Conservation (phyloP, 768 basidiomycete species). For the Hygrophoropsis aurantiaca region DNA sequence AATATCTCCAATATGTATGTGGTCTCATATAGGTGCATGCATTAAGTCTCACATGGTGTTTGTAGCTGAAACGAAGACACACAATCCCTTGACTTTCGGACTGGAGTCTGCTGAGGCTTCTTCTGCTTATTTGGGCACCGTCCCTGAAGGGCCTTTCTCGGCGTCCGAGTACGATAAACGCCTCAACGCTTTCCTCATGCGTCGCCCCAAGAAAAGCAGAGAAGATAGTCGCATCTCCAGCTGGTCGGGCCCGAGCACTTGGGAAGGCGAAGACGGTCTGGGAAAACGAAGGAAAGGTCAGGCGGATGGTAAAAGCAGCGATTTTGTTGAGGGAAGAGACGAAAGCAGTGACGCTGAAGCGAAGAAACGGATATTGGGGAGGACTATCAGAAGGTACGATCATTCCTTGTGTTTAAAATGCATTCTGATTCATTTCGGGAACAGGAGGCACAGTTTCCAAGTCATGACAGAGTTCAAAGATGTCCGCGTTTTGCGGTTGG, state of each 20-base stretch:
- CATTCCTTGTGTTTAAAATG: background rate
- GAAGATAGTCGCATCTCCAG: conserved; percentile 44
- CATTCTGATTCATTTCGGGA: background rate
- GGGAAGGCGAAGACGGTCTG: conserved; percentile 30
- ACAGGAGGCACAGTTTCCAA: conserved; percentile 66
- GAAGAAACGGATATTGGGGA: conserved; percentile 6
- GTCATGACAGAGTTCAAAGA: conserved; percentile 52
- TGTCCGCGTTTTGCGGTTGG: conserved; percentile 48
- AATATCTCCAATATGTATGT: conserved; percentile 66
- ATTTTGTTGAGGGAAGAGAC: conserved; percentile 7
- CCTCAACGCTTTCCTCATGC: conserved; percentile 21
- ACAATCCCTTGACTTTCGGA: conserved; percentile 22
- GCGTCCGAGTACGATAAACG: conserved; percentile 33
- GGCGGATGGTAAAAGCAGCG: conserved; percentile 18
- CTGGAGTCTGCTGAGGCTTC: conserved; percentile 26
- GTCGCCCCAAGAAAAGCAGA: conserved; percentile 2
- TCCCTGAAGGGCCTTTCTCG: conserved; percentile 15
- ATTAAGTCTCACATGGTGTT: background rate
- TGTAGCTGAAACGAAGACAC: conserved; percentile 23
- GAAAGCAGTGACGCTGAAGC: conserved; percentile 9
- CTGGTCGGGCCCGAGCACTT: conserved; percentile 56
- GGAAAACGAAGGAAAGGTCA: conserved; percentile 24
- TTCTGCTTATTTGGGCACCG: background rate
- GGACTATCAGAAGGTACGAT: conserved; percentile 2
- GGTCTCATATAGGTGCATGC: too few species aligned